These are phyloP conservation scores for Salix suchowensis DNA, from an alignment of 345 rosid species.

Conservation along the genomic window DNA sequence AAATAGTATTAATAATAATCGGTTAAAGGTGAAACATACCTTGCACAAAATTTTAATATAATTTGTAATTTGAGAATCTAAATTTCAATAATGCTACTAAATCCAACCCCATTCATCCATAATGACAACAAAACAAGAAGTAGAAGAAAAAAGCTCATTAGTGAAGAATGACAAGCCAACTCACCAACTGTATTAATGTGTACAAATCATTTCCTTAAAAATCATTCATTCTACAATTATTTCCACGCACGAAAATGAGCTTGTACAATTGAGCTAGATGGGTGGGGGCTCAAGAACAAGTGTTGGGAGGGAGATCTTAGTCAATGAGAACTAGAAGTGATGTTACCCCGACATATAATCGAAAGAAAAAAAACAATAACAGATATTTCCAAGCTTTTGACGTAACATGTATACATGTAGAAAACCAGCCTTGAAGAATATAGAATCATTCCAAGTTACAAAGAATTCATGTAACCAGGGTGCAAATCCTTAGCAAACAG, in stretches of 20 bases:
- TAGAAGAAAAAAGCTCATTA: not conserved
- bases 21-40: constrained; percentile 3
- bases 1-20: not conserved
- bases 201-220: not conserved
- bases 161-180: not conserved
- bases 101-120: not conserved
- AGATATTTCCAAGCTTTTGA: not conserved
- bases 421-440: not conserved
- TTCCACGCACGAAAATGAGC: not conserved
- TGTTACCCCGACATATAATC: not conserved
- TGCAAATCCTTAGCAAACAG: not conserved
- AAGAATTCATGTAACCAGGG: not conserved
- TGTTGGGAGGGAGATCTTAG: not conserved
- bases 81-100: not conserved
- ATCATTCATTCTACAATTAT: not conserved
- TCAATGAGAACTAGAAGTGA: not conserved
- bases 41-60: not conserved
- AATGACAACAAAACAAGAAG: not conserved
- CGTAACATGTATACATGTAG: not conserved
- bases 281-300: not conserved
- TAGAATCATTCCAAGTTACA: not conserved
- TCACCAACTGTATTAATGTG: not conserved
- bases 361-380: not conserved
- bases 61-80: constrained; percentile 2
- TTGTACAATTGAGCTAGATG: not conserved